A percentile compares a stretch with the other conserved stretches of the same genome.
phyloP scores from a whole-genome alignment of 169 alveolate genomes.

The Neospora caninum region DNA sequence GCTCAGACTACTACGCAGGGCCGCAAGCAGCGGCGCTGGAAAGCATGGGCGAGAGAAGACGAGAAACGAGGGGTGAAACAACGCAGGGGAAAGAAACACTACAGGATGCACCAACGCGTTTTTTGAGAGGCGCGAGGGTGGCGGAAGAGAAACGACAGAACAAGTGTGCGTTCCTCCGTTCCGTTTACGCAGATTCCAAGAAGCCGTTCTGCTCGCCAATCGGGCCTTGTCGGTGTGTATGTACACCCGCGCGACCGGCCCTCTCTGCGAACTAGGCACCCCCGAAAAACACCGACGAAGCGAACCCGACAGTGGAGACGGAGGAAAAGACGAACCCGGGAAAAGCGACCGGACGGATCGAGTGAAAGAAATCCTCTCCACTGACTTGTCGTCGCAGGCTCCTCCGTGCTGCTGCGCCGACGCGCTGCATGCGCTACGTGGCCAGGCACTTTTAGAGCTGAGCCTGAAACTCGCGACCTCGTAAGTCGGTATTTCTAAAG shows the following conservation, averaged over 20 bases:
- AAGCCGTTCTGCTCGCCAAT: not conserved
- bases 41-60: not conserved
- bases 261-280: not conserved
- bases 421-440: not conserved
- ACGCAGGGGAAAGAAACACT: no score
- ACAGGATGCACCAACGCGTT: no score
- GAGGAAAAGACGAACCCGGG: not conserved
- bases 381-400: not conserved
- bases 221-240: constrained; percentile 17
- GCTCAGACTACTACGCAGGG: no score
- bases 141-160: no score
- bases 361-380: not conserved
- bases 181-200: not conserved
- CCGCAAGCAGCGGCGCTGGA: no score
- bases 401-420: constrained; percentile 22
- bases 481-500: no score
- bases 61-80: not conserved
- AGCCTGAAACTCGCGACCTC: not conserved
- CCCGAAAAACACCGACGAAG: not conserved
- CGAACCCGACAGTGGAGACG: not conserved
- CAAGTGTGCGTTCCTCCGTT: not conserved
- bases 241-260: constrained; percentile 11
- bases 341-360: not conserved
- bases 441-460: not conserved
- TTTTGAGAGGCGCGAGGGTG: no score